Base-by-base conservation (phyloP, 2,329 filamentous ascomycete genomes). In the Whalleya microplaca region DNA sequence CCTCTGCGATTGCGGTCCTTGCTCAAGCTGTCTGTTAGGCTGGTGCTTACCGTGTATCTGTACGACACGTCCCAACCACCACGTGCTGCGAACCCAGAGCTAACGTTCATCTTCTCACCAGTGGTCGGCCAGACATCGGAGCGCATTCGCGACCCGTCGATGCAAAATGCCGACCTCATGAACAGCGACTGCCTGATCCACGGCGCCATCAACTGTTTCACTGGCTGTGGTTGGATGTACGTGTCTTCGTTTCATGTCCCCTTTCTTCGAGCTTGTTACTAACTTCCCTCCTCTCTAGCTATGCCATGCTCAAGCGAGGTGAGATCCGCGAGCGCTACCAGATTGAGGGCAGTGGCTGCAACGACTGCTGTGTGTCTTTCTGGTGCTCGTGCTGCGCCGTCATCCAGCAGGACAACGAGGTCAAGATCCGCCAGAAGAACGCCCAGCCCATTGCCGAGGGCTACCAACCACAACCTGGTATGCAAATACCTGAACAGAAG, bases 351-450 rank as follows among this genome's bases (percentile, higher is more conserved):
- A 72, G 72, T 47, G 69, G 70, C 14, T 73, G 66, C 55, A 66
- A 66, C 29, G 79, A 81, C 61, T 80, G 75, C 66, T 74, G 73
- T 51, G 65, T 68, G 5, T 69, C 75, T 9, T 77, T 66, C 64
- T 80, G 76, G 68, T 80, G 78, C 61, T 64, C 75, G 20, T 80
- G 78, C 72, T 81, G 78, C 64, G 66, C 69, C 2, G 65, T 80
- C 32, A 71, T 80, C 50, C 79, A 81, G 66, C 73, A 80, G 50
- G 76, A 79, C 66, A 79, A 78, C 63, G 77, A 80, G 58, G 69
- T 72, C 48, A 63, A 64, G 59, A 48, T 61, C 18, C 65, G 68
- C 48, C 61, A 67, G 58, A 48, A 50, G 45, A 63, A 62, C 21
- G 62, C 54, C 20, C 55, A 51, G 46, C 64, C 67, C 41, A 37